Evolutionary conservation across 2,329 filamentous ascomycete species (phyloP).

Genomic region (Cladobotryum protrusum): DNA sequence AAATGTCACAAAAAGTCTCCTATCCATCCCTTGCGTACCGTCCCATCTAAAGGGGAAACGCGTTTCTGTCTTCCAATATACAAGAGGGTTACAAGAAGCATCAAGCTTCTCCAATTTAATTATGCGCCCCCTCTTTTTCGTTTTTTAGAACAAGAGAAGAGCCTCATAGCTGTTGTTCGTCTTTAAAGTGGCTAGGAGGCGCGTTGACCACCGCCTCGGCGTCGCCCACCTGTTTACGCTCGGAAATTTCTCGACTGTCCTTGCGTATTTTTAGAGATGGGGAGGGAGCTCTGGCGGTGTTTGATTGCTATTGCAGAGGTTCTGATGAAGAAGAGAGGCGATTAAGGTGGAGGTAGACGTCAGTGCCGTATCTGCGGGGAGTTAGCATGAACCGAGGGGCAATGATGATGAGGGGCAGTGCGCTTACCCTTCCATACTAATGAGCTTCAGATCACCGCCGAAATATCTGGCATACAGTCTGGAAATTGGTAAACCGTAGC

Average conservation of each 20-base stretch:
- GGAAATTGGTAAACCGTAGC: conserved; percentile 94
- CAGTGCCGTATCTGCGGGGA: conserved; percentile 76
- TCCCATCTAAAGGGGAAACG: too few species aligned
- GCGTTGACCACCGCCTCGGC: conserved; percentile 67
- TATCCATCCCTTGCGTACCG: too few species aligned
- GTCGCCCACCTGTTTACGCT: conserved; percentile 86
- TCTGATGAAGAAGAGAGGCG: conserved; percentile 91
- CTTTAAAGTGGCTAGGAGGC: conserved; percentile 27
- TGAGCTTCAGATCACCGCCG: conserved; percentile 92
- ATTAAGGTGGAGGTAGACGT: conserved; percentile 97
- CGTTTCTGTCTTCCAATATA: too few species aligned
- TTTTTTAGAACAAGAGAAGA: neutral
- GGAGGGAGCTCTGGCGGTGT: conserved; percentile 33
- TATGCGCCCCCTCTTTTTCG: neutral
- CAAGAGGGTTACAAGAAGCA: too few species aligned
- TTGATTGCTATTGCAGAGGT: conserved; percentile 88
- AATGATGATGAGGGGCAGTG: conserved; percentile 8
- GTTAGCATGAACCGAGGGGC: conserved; percentile 14
- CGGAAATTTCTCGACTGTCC: conserved; percentile 64
- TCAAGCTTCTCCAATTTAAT: too few species aligned
- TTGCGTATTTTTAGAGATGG: conserved; percentile 47
- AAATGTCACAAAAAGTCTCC: too few species aligned
- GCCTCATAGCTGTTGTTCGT: conserved; percentile 31
- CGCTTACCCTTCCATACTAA: conserved; percentile 96
- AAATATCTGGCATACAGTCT: conserved; percentile 94